These are phyloP conservation scores for Citrus sp. DNA, from an alignment of 345 rosid species.

Conservation along the genomic window DNA sequence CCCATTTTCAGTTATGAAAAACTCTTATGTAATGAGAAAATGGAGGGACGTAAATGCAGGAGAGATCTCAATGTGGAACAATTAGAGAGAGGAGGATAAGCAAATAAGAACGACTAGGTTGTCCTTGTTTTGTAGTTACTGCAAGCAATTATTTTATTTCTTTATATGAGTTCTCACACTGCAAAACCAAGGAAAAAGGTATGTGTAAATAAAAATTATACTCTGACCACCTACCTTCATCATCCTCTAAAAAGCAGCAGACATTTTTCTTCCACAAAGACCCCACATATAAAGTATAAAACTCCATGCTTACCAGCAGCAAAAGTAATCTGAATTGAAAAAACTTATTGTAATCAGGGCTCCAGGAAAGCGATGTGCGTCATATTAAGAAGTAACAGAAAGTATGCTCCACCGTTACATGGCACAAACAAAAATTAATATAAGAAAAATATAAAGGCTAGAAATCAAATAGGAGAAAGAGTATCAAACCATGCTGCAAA, in stretches of 20 bases:
- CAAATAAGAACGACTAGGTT: too few species aligned
- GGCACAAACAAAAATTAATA: neutral
- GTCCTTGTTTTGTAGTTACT: too few species aligned
- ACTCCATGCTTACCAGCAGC: constrained; percentile 66
- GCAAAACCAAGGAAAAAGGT: neutral
- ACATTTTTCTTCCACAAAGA: constrained; percentile 76
- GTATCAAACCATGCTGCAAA: neutral
- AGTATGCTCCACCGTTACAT: neutral
- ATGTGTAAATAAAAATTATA: neutral
- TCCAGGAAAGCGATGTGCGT: constrained; percentile 6
- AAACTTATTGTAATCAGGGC: constrained; percentile 4
- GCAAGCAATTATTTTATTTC: too few species aligned
- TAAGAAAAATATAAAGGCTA: neutral
- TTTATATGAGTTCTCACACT: neutral
- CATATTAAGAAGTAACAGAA: neutral
- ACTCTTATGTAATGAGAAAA: too few species aligned
- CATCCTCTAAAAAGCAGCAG: constrained; percentile 58
- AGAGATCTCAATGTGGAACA: too few species aligned
- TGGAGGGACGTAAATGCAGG: too few species aligned
- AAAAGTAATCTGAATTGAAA: constrained; percentile 49
- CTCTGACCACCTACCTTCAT: constrained; percentile 41
- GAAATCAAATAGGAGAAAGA: neutral
- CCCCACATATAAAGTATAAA: constrained; percentile 62
- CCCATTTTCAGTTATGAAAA: too few species aligned
- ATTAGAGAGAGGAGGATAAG: too few species aligned